Conservation (phyloP, 2,329 filamentous ascomycete genomes). For the Thielaviopsis ethacetica region DNA sequence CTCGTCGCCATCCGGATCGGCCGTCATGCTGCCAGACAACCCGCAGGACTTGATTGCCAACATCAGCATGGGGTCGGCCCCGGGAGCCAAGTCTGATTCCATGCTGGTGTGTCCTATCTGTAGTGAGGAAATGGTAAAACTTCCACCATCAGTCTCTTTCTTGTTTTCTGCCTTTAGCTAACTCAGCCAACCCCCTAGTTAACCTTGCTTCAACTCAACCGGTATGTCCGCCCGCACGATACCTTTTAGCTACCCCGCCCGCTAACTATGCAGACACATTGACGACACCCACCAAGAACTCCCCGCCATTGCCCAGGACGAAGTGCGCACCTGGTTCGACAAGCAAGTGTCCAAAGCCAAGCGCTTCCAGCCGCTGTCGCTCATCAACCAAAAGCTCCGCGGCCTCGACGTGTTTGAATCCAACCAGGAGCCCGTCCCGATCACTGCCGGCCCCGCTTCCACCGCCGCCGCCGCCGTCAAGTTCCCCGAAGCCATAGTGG, state of each 20-base stretch:
- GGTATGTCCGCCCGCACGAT: constrained; percentile 22
- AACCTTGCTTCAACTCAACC: constrained; percentile 82
- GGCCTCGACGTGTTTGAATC: constrained; percentile 88
- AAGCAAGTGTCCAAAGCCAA: constrained; percentile 87
- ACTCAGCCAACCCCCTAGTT: constrained; percentile 38
- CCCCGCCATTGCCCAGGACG: constrained; percentile 74
- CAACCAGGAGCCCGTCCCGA: constrained; percentile 46
- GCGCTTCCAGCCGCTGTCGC: constrained; percentile 76
- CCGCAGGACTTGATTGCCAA: constrained; percentile 67
- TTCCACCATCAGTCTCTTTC: neutral
- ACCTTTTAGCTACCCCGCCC: constrained; percentile 1
- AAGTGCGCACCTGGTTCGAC: constrained; percentile 95
- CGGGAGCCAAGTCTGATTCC: constrained; percentile 35
- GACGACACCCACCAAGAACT: constrained; percentile 85
- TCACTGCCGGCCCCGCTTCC: constrained; percentile 15
- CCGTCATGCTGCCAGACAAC: constrained; percentile 49
- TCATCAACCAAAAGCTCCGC: constrained; percentile 86
- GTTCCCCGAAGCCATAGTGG: constrained; percentile 30
- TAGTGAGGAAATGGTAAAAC: constrained; percentile 81
- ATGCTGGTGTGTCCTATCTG: constrained; percentile 92
- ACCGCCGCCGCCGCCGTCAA: constrained; percentile 20
- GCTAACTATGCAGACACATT: constrained; percentile 32
- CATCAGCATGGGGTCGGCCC: constrained; percentile 49
- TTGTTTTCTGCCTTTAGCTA: constrained; percentile 15
- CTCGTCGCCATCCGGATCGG: constrained; percentile 41